Evolutionary conservation across 2,329 filamentous ascomycete genomes (phyloP), one percentile per base, ranked within the genome.

Genomic region (Ascochyta viciae-villosae): DNA sequence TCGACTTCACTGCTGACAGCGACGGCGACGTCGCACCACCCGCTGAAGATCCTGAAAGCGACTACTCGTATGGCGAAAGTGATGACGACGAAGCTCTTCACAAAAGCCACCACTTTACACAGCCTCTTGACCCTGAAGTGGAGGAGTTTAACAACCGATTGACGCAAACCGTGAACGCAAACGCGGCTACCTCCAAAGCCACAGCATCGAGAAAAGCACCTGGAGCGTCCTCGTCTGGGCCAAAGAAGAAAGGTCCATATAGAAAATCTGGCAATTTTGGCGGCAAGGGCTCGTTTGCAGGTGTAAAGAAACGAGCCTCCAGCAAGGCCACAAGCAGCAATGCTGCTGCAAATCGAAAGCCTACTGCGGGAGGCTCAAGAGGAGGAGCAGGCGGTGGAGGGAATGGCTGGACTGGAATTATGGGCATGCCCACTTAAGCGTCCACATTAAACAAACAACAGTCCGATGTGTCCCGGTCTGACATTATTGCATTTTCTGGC

Each of bases 1-100:
- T 83, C 45, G 75, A 82, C 45, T 74, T 83, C 22, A 76, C 76
- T 57, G 64, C 68, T 16, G 67, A 50, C 76, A 68, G 9, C 79
- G 80, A 63, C 8, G 67, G 73, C 15, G 56, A 56, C 2, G 37
- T 44, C n/a, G 54, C 54, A 27, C 33, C 40, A 7, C 54, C 50
- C 7, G 57, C 44, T 5, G 60, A 70, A 13, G 48, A 48, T 4
- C 35, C 41, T 1, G 68, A 66, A 24, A 70, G 58, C 24, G 57
- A 65, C 16, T 64, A 66, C 24, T 66, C 58, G 6, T 66, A 63
- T 19, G 67, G 57, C 22, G 68, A 67, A 2, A 54, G 59, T 24
- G 67, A 66, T 24, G 63, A 64, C 19, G 64, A 68, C 13, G 64
- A 57, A 22, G 50, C 52, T 19, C 31, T 62, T 6, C 62, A 64